These are phyloP conservation scores for Fusarium beomiforme DNA, from an alignment of 2,329 filamentous ascomycete genomes.

Conservation along the genomic window DNA sequence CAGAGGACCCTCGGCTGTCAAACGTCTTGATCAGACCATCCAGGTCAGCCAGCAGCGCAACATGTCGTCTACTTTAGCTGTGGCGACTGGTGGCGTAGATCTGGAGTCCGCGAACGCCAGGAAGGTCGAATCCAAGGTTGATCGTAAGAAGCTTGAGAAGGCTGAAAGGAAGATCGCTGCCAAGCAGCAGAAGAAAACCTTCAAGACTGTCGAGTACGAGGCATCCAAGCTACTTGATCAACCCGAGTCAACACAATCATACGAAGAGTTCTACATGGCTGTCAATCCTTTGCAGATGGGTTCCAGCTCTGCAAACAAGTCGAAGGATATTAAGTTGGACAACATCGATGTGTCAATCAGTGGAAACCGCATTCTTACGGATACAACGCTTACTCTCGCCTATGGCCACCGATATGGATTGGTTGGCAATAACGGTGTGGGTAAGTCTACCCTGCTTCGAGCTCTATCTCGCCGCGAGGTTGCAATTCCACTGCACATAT, in stretches of 20 bases:
- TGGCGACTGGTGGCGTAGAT: conserved; percentile 86
- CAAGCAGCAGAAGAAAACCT: conserved; percentile 98
- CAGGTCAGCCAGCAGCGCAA: conserved; percentile 94
- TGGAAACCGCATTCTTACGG: conserved; percentile 86
- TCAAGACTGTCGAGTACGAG: conserved; percentile 99
- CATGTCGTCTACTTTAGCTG: conserved; percentile 93
- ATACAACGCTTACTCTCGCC: conserved; percentile 88
- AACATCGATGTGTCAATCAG: conserved; percentile 94
- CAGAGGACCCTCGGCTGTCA: conserved; percentile 79
- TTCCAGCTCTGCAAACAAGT: conserved; percentile 78
- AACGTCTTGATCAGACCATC: conserved; percentile 90
- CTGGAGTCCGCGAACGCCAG: conserved; percentile 91
- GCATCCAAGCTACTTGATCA: conserved; percentile 88
- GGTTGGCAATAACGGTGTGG: conserved; percentile 99
- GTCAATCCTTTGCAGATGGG: conserved; percentile 96
- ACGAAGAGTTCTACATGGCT: conserved; percentile 99
- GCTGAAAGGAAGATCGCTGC: conserved; percentile 96
- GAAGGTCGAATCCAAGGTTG: conserved; percentile 97
- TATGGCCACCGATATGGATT: conserved; percentile 96
- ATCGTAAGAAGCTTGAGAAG: conserved; percentile 99
- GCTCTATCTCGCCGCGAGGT: conserved; percentile 94
- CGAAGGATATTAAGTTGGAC: conserved; percentile 98
- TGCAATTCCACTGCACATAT: conserved; percentile 95
- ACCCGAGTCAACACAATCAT: conserved; percentile 85
- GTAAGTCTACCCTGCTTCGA: conserved; percentile 92